Evolutionary conservation across 129 eudicot genomes (phyloP).

Genomic region (Dittrichia graveolens): DNA sequence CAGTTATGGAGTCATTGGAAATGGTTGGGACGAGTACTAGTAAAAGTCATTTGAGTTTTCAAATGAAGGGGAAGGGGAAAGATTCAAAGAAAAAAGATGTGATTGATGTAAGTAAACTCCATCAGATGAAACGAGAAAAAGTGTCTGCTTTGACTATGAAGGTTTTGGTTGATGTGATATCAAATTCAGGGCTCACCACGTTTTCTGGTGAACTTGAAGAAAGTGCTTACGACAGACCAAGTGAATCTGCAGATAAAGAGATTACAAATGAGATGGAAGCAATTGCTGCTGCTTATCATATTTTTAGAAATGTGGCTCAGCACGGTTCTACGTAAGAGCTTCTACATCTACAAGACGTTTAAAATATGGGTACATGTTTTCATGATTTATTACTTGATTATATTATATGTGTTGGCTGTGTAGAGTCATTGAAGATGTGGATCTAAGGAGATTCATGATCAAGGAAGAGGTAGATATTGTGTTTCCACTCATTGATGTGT

Average conservation of each 20-base stretch:
- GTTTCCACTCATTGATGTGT: conserved; percentile 70
- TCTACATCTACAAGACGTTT: conserved; percentile 18
- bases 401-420: neutral
- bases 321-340: conserved; percentile 58
- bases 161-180: conserved; percentile 69
- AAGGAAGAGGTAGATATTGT: conserved; percentile 83
- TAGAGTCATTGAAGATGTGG: conserved; percentile 74
- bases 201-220: conserved; percentile 67
- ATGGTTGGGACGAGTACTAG: conserved; percentile 52
- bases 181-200: conserved; percentile 73
- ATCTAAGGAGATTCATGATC: conserved; percentile 78
- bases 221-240: conserved; percentile 52
- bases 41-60: conserved; percentile 52
- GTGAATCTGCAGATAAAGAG: conserved; percentile 66
- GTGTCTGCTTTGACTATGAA: conserved; percentile 96
- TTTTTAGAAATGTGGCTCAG: conserved; percentile 73
- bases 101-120: conserved; percentile 77
- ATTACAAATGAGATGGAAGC: conserved; percentile 88
- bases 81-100: conserved; percentile 53
- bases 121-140: conserved; percentile 80
- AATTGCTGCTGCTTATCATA: conserved; percentile 84
- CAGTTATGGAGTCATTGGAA: conserved; percentile 52
- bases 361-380: neutral
- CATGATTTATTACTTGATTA: neutral
- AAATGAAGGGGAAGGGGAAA: conserved; percentile 39